phyloP scores from a whole-genome alignment of 768 basidiomycete species.

The Amanita phalloides region DNA sequence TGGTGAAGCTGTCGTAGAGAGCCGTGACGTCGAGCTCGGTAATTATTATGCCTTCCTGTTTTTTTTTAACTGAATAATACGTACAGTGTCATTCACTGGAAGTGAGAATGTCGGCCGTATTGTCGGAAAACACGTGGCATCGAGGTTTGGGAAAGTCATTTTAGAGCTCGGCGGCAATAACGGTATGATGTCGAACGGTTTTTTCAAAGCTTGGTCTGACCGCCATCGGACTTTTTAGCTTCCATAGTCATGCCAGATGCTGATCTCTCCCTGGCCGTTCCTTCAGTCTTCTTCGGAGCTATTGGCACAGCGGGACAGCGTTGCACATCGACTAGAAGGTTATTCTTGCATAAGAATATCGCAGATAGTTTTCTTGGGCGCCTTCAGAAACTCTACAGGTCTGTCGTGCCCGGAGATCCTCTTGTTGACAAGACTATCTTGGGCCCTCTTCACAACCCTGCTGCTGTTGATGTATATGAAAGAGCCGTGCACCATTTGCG shows the following conservation, averaged over 20 bases:
- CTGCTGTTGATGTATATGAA: conserved; percentile 57
- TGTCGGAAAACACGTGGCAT: conserved; percentile 83
- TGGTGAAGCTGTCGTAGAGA: conserved; percentile 72
- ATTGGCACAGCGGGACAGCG: conserved; percentile 70
- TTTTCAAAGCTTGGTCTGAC: conserved; percentile 9
- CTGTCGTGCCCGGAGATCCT: conserved; percentile 78
- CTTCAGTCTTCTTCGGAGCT: conserved; percentile 88
- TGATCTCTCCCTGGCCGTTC: conserved; percentile 81
- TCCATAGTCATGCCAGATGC: conserved; percentile 92
- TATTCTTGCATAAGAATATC: conserved; percentile 79
- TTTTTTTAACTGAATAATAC: background rate
- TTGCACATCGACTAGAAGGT: conserved; percentile 87
- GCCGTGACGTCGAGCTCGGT: conserved; percentile 72
- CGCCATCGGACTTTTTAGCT: conserved; percentile 33
- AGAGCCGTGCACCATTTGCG: conserved; percentile 51
- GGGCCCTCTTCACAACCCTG: conserved; percentile 75
- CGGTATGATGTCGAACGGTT: conserved; percentile 31
- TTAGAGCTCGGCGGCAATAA: conserved; percentile 96
- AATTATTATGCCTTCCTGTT: conserved; percentile 8
- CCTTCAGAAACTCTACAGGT: conserved; percentile 63
- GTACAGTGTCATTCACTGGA: conserved; percentile 87
- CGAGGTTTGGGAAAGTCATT: conserved; percentile 81
- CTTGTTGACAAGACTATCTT: conserved; percentile 63
- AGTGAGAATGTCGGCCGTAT: conserved; percentile 80
- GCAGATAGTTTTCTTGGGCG: conserved; percentile 66